Percentiles rank a stretch among this genome's conserved stretches.
Conservation (phyloP, 2,329 filamentous ascomycete species). For the Zymoseptoria tritici region DNA sequence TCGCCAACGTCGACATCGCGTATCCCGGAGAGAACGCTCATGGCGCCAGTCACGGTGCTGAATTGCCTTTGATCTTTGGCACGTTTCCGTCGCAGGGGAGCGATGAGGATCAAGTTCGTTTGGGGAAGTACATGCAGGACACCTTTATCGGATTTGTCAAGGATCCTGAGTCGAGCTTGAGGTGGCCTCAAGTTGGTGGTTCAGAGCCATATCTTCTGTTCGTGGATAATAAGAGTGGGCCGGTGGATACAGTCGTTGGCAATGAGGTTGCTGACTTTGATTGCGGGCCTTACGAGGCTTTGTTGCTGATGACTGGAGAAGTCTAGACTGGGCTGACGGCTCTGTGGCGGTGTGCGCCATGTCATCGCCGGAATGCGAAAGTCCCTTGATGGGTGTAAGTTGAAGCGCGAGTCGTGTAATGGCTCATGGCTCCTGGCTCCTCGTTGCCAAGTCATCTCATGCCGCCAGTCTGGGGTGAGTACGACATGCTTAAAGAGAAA, state of each 20-base stretch:
- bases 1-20: not conserved
- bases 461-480: too few relatives aligned
- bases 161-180: not conserved
- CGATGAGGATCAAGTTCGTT: not conserved
- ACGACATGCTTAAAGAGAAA: too few relatives aligned
- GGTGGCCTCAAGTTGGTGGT: not conserved
- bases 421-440: too few relatives aligned
- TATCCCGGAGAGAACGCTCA: not conserved
- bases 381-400: too few relatives aligned
- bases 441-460: too few relatives aligned
- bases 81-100: slow-evolving; percentile 31
- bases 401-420: too few relatives aligned
- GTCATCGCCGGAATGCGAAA: too few relatives aligned
- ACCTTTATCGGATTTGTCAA: not conserved
- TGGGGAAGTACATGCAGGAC: not conserved
- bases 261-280: not conserved
- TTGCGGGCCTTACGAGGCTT: not conserved
- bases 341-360: too few relatives aligned
- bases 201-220: not conserved
- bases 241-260: not conserved
- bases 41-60: not conserved
- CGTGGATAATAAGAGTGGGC: not conserved
- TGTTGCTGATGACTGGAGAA: not conserved
- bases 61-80: not conserved
- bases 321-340: not conserved